These are phyloP conservation scores for Acacia acuminata DNA, from an alignment of 306 rosid genomes.

Conservation along the genomic window DNA sequence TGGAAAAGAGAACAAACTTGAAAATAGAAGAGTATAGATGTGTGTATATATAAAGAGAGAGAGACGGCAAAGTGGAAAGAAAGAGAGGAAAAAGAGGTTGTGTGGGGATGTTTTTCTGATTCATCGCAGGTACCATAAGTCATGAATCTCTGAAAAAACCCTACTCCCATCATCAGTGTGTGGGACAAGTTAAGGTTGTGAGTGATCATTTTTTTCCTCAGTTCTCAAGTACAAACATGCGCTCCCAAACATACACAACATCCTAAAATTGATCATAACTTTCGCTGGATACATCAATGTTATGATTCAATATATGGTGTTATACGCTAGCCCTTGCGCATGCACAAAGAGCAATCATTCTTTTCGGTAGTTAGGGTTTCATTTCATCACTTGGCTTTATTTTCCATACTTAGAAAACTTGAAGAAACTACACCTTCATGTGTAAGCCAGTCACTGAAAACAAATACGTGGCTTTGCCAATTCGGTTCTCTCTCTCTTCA, in stretches of 20 bases:
- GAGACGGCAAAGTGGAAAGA: not conserved
- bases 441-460: not conserved
- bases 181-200: constrained; percentile 30
- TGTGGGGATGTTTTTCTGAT: constrained; percentile 16
- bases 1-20: not conserved
- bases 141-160: constrained; percentile 17
- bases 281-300: constrained; percentile 27
- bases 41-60: not conserved
- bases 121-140: constrained; percentile 7
- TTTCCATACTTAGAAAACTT: constrained; percentile 10
- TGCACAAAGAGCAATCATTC: constrained; percentile 66
- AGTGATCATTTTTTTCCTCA: constrained; percentile 38
- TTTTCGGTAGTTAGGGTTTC: constrained; percentile 39
- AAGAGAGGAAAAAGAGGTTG: not conserved
- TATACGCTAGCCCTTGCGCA: constrained; percentile 48
- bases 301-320: constrained; percentile 42
- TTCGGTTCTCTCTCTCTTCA: not conserved
- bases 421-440: not conserved
- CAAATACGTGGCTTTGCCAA: not conserved
- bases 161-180: constrained; percentile 48
- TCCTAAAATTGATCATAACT: constrained; percentile 26
- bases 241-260: not conserved
- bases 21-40: not conserved
- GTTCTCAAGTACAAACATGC: constrained; percentile 40
- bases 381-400: constrained; percentile 29